Conservation (phyloP, 1,284 basidiomycete genomes). For the Macrocystidia cucumis region DNA sequence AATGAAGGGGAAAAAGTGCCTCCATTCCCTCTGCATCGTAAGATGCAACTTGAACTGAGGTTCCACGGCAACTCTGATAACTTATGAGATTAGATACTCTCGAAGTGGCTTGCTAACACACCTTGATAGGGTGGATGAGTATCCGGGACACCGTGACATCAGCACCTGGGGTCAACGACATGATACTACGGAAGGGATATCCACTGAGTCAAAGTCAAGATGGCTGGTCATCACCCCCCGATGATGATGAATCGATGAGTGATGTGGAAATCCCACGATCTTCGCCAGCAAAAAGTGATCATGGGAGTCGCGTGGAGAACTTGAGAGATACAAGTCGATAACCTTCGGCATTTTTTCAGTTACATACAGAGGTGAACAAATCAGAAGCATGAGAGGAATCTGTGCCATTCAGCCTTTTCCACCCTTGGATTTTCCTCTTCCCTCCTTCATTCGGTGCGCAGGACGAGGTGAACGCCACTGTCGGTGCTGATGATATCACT, state of each 20-base stretch:
- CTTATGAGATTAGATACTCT: neutral
- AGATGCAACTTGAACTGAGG: constrained; percentile 42
- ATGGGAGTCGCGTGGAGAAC: too few relatives aligned
- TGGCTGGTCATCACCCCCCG: too few relatives aligned
- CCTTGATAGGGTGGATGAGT: constrained; percentile 13
- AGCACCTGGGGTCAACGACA: constrained; percentile 10
- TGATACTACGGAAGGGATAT: neutral
- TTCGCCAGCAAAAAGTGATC: too few relatives aligned
- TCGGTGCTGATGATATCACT: constrained; percentile 88
- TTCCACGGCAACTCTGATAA: constrained; percentile 54
- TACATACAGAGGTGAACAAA: too few relatives aligned
- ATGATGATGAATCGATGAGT: too few relatives aligned
- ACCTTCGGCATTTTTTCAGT: too few relatives aligned
- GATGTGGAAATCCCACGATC: too few relatives aligned
- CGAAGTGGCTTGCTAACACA: constrained; percentile 1
- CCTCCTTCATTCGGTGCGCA: constrained; percentile 89
- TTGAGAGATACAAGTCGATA: too few relatives aligned
- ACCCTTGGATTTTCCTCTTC: too few relatives aligned
- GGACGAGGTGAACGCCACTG: constrained; percentile 93
- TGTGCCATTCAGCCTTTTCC: too few relatives aligned
- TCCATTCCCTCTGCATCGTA: constrained; percentile 61
- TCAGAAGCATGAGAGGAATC: too few relatives aligned
- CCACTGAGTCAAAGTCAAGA: too few relatives aligned
- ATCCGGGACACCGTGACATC: constrained; percentile 12
- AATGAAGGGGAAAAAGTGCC: constrained; percentile 27